A percentile compares a stretch with the other conserved stretches of the same genome.
These are phyloP conservation scores for Rhodotorula sp. DNA, from an alignment of 1,284 basidiomycete species.

Conservation along the genomic window DNA sequence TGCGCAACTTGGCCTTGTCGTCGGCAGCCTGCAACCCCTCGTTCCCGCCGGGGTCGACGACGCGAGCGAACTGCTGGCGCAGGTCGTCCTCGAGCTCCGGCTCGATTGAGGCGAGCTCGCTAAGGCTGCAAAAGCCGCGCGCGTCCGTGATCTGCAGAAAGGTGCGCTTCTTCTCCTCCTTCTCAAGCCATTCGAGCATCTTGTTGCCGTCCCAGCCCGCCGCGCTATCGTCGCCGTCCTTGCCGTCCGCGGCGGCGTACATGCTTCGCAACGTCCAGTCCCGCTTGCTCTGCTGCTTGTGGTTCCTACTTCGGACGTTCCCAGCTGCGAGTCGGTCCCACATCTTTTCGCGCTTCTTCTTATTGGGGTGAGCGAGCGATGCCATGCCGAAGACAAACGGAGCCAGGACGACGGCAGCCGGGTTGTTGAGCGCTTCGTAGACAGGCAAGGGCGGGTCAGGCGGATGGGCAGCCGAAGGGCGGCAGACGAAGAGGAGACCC, in stretches of 20 bases:
- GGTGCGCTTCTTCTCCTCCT: conserved; percentile 13
- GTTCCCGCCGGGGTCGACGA: conserved; percentile 18
- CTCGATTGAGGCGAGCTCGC: conserved; percentile 36
- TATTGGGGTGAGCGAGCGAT: conserved; percentile 15
- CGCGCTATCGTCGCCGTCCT: neutral
- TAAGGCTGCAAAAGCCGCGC: conserved; percentile 33
- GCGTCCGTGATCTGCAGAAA: conserved; percentile 34
- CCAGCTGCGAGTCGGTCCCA: conserved; percentile 4
- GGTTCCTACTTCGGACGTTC: neutral
- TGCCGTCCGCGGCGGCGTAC: neutral
- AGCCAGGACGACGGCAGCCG: conserved; percentile 33
- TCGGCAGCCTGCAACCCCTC: conserved; percentile 15
- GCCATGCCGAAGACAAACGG: conserved; percentile 34
- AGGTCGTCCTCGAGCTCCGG: conserved; percentile 25
- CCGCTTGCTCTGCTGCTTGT: neutral
- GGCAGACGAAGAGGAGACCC: conserved; percentile 33
- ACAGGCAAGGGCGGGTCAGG: conserved; percentile 28
- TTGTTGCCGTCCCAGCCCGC: conserved; percentile 15
- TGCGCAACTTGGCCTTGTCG: conserved; percentile 14
- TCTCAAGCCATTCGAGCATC: conserved; percentile 22
- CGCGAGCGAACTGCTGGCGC: conserved; percentile 3
- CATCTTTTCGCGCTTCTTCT: conserved; percentile 17
- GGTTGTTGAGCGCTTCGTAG: conserved; percentile 20
- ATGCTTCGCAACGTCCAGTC: conserved; percentile 25
- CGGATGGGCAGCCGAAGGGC: conserved; percentile 25